Evolutionary conservation across 257 asterid genomes (phyloP).

Genomic region (Penstemon davidsonii): DNA sequence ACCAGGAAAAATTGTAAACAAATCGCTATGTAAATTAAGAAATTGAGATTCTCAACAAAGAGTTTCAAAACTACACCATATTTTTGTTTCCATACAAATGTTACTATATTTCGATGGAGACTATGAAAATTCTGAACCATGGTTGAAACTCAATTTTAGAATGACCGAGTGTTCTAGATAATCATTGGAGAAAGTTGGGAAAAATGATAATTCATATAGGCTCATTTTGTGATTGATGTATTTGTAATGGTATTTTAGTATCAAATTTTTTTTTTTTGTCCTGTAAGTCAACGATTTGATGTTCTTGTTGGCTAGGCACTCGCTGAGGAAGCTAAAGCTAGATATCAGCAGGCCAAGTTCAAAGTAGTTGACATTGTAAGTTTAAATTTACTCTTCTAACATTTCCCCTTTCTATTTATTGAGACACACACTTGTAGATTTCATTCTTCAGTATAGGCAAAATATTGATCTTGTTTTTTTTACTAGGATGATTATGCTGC

Average conservation of each 20-base stretch:
- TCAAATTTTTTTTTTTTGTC: not conserved
- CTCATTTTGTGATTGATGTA: conserved; percentile 27
- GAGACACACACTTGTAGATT: conserved; percentile 2
- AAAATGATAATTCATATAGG: conserved; percentile 25
- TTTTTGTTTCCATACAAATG: too few species aligned
- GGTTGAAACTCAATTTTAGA: not conserved
- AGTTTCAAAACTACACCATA: too few species aligned
- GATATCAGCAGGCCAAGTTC: conserved; percentile 78
- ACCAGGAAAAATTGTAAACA: too few species aligned
- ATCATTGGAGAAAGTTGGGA: conserved; percentile 22
- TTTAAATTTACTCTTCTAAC: not conserved
- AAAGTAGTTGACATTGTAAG: conserved; percentile 81
- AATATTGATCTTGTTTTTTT: conserved; percentile 20
- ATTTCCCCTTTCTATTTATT: not conserved
- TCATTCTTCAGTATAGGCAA: not conserved
- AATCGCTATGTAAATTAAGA: too few species aligned
- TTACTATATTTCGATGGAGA: too few species aligned
- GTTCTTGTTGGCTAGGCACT: conserved; percentile 61
- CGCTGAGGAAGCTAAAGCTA: conserved; percentile 90
- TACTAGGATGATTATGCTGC: conserved; percentile 94
- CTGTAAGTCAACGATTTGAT: conserved; percentile 10
- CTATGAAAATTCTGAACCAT: too few species aligned
- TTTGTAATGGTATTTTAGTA: not conserved
- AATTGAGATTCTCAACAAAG: too few species aligned
- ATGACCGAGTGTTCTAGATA: conserved; percentile 5